Evolutionary conservation across 1,284 basidiomycete species (phyloP).

Genomic region (Uromyces viciae-fabae): DNA sequence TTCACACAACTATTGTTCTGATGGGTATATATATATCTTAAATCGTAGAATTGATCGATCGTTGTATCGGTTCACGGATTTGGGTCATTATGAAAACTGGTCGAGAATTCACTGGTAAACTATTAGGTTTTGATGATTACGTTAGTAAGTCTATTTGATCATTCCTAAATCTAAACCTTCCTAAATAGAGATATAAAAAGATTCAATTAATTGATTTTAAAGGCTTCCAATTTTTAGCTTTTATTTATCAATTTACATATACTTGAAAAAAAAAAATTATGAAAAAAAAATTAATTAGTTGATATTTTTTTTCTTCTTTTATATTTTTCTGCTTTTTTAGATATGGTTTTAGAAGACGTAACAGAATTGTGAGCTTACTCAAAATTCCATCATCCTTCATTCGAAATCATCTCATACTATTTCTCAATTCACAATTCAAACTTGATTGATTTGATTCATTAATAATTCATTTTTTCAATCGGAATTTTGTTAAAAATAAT

Average conservation of each 20-base stretch:
- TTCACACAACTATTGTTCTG: neutral
- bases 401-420: neutral
- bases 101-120: conserved; percentile 54
- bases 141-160: conserved; percentile 53
- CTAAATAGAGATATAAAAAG: too few species aligned
- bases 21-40: neutral
- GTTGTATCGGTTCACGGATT: conserved; percentile 55
- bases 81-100: conserved; percentile 56
- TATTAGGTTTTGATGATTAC: conserved; percentile 55
- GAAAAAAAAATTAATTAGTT: too few species aligned
- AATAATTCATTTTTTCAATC: neutral
- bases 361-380: conserved; percentile 53
- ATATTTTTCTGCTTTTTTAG: conserved; percentile 45
- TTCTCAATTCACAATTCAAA: neutral
- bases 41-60: conserved; percentile 53
- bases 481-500: neutral
- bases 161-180: too few species aligned
- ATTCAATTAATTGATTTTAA: too few species aligned
- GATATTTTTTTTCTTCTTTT: too few species aligned
- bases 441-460: neutral
- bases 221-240: too few species aligned
- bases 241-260: too few species aligned
- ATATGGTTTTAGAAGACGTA: conserved; percentile 55
- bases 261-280: too few species aligned
- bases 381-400: neutral